Evolutionary conservation across 2,329 filamentous ascomycete species (phyloP).

Genomic region (Penicillium sp.): DNA sequence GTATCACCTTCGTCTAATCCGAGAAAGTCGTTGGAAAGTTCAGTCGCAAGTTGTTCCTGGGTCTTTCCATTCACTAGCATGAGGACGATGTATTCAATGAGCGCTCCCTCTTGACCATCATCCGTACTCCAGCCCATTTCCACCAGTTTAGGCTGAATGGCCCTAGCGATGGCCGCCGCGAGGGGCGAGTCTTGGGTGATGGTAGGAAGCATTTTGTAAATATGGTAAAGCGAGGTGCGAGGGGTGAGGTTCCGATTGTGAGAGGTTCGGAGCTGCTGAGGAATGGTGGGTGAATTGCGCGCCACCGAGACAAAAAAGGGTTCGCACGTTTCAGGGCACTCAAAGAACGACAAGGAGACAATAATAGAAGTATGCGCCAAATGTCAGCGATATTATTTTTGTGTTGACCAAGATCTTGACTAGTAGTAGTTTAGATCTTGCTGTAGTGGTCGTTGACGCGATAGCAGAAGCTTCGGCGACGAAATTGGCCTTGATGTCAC

Average conservation of each 20-base stretch:
- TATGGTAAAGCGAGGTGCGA: not conserved
- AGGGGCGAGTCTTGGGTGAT: conserved; percentile 85
- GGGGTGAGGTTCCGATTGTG: not conserved
- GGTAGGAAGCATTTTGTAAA: conserved; percentile 20
- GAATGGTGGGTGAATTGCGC: not conserved
- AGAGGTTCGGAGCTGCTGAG: not conserved
- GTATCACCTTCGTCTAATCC: conserved; percentile 79
- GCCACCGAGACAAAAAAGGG: not conserved
- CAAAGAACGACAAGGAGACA: not conserved
- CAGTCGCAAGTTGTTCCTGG: conserved; percentile 81
- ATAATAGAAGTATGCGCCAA: not conserved
- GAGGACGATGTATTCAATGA: conserved; percentile 94
- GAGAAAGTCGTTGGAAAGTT: conserved; percentile 85
- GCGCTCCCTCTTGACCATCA: conserved; percentile 74
- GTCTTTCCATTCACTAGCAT: conserved; percentile 97
- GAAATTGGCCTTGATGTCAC: not conserved
- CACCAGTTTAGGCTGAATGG: conserved; percentile 85
- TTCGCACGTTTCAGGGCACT: not conserved
- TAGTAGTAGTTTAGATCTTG: not conserved
- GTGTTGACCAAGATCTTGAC: not conserved
- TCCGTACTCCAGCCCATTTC: conserved; percentile 90
- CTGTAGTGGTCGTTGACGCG: not conserved
- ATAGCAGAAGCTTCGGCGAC: conserved; percentile 2
- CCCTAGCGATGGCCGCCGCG: conserved; percentile 76
- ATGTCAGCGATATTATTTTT: not conserved